Conservation (phyloP, 257 asterid species). For the Cynanchum wilfordii region DNA sequence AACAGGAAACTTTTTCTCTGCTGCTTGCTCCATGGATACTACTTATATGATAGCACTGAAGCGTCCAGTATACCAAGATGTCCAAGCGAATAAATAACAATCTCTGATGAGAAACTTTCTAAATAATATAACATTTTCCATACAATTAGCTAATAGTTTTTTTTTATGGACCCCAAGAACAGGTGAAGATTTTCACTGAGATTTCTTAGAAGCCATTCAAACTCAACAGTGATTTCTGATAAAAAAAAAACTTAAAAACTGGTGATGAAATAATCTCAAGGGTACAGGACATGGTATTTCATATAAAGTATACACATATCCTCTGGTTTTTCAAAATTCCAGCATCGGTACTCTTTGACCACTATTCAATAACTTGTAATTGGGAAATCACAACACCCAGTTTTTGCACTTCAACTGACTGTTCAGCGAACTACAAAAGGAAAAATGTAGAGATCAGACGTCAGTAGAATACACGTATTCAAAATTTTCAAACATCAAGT, state of each 20-base stretch:
- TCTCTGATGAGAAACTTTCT: slow-evolving; percentile 22
- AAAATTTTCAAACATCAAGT: not conserved
- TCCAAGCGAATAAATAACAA: slow-evolving; percentile 22
- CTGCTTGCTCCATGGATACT: slow-evolving; percentile 44
- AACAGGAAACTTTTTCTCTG: slow-evolving; percentile 69
- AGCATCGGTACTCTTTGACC: not conserved
- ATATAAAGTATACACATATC: not conserved
- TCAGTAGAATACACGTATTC: not conserved
- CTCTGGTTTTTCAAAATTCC: not conserved
- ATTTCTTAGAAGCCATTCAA: slow-evolving; percentile 7
- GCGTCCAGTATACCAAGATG: slow-evolving; percentile 24
- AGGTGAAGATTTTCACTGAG: not conserved
- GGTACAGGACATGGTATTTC: not conserved
- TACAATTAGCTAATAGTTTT: not conserved
- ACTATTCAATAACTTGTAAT: not conserved
- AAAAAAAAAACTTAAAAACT: not conserved
- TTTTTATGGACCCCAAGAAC: slow-evolving; percentile 18
- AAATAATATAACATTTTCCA: slow-evolving; percentile 31
- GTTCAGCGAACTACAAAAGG: not conserved
- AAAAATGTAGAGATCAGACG: not conserved
- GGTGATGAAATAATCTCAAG: not conserved
- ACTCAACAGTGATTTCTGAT: not conserved
- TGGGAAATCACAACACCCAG: not conserved
- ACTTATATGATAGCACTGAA: slow-evolving; percentile 19
- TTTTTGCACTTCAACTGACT: not conserved